Conservation (phyloP, 2,329 filamentous ascomycete genomes). For the Colletotrichum cereale region DNA sequence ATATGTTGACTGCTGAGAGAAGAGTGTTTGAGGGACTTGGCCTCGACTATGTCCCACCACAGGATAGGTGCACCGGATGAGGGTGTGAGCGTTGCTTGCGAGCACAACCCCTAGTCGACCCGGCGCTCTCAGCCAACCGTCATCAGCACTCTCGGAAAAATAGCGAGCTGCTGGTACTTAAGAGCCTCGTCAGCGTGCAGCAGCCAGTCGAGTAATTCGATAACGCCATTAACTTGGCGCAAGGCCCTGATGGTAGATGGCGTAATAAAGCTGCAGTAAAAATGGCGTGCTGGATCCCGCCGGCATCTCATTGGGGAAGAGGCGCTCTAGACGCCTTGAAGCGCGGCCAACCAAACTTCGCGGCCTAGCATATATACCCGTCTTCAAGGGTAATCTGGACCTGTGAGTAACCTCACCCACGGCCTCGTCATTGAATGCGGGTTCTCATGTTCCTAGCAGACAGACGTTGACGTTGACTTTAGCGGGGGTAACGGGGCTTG, state of each 20-base stretch:
- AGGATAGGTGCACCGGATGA: constrained; percentile 76
- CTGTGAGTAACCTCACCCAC: not conserved
- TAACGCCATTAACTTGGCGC: not conserved
- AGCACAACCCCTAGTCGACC: not conserved
- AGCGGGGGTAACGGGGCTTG: not conserved
- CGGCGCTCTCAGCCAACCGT: not conserved
- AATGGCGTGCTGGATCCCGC: constrained; percentile 25
- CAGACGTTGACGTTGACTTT: not conserved
- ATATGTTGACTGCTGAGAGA: constrained; percentile 81
- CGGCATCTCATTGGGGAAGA: constrained; percentile 7
- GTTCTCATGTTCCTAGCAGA: not conserved
- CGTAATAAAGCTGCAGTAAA: constrained; percentile 15
- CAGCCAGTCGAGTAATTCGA: not conserved
- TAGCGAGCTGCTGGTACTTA: not conserved
- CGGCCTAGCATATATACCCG: not conserved
- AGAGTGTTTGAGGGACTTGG: constrained; percentile 83
- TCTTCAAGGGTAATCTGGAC: not conserved
- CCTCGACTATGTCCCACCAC: constrained; percentile 74
- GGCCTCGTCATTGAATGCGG: not conserved
- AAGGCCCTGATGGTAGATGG: not conserved
- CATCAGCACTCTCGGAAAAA: not conserved
- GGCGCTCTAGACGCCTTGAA: constrained; percentile 1
- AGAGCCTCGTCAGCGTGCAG: not conserved
- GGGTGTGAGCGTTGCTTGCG: not conserved
- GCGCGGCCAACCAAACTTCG: not conserved